These are phyloP conservation scores for Melanomma pulvis-pyrius DNA, from an alignment of 495 filamentous ascomycete species.

Conservation along the genomic window DNA sequence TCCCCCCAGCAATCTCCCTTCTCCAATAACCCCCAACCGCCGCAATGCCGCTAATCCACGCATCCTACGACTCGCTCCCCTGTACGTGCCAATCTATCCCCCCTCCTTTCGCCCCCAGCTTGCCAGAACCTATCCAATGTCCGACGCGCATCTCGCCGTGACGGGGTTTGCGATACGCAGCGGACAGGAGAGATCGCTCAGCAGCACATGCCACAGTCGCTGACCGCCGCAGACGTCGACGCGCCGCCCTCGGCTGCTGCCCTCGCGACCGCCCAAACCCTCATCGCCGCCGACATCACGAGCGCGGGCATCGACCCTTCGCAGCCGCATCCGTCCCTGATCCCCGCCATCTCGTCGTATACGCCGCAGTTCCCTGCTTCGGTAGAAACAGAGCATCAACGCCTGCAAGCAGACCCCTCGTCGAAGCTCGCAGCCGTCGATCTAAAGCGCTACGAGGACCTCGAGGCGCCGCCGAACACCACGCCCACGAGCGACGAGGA, in stretches of 20 bases:
- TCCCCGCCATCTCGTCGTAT: constrained; percentile 41
- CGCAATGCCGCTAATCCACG: constrained; percentile 68
- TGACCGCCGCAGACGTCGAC: constrained; percentile 37
- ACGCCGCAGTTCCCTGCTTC: constrained; percentile 58
- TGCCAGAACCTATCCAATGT: constrained; percentile 30
- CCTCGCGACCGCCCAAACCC: constrained; percentile 55
- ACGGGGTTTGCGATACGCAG: neutral
- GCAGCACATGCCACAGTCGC: neutral
- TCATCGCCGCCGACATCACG: constrained; percentile 66
- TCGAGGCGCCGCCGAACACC: constrained; percentile 44
- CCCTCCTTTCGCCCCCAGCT: constrained; percentile 1
- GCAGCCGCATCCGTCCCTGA: constrained; percentile 49
- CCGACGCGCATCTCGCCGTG: constrained; percentile 16
- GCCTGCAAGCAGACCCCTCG: constrained; percentile 55
- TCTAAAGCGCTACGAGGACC: constrained; percentile 77
- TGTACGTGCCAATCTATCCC: constrained; percentile 56
- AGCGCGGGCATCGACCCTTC: constrained; percentile 48
- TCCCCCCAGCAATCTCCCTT: constrained; percentile 20
- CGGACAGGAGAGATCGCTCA: neutral
- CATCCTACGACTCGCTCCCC: constrained; percentile 80
- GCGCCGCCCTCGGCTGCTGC: constrained; percentile 69
- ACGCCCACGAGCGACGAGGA: constrained; percentile 35
- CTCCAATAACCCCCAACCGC: neutral
- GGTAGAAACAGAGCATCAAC: constrained; percentile 64
- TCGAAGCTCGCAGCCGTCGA: constrained; percentile 65